Conservation (phyloP, 257 asterid genomes). For the Sherardia arvensis region DNA sequence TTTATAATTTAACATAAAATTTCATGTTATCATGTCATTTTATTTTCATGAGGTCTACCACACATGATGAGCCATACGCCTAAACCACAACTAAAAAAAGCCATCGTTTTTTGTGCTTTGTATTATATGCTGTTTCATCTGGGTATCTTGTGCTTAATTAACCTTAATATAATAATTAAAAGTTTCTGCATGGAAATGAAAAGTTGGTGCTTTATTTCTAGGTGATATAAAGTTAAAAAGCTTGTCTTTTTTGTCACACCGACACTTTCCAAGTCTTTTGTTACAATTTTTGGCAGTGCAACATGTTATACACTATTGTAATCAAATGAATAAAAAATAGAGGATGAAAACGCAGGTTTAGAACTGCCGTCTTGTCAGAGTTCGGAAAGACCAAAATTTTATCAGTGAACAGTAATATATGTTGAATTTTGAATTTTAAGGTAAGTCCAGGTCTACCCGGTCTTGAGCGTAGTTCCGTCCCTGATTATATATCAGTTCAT, state of each 20-base stretch:
- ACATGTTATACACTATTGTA: neutral
- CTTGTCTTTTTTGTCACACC: slow-evolving; percentile 14
- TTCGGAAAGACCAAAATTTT: too few species aligned
- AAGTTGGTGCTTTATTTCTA: neutral
- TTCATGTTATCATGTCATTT: too few species aligned
- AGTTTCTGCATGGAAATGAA: neutral
- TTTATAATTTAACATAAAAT: slow-evolving; percentile 8
- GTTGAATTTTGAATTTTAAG: too few species aligned
- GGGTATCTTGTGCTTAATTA: neutral
- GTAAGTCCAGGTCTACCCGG: too few species aligned
- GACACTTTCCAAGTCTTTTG: slow-evolving; percentile 7
- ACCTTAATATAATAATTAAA: neutral
- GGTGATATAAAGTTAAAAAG: neutral
- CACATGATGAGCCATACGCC: slow-evolving; percentile 1
- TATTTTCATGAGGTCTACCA: too few species aligned
- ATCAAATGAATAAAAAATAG: too few species aligned
- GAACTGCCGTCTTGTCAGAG: too few species aligned
- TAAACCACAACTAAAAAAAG: neutral
- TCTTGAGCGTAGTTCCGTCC: too few species aligned
- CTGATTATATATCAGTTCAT: too few species aligned
- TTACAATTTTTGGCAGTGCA: neutral
- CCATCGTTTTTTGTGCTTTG: neutral
- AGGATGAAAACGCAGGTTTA: too few species aligned
- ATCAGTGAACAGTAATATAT: too few species aligned
- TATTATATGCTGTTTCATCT: neutral